Base-by-base conservation (phyloP, 352 stramenopile species). In the Globisporangium parvum region DNA sequence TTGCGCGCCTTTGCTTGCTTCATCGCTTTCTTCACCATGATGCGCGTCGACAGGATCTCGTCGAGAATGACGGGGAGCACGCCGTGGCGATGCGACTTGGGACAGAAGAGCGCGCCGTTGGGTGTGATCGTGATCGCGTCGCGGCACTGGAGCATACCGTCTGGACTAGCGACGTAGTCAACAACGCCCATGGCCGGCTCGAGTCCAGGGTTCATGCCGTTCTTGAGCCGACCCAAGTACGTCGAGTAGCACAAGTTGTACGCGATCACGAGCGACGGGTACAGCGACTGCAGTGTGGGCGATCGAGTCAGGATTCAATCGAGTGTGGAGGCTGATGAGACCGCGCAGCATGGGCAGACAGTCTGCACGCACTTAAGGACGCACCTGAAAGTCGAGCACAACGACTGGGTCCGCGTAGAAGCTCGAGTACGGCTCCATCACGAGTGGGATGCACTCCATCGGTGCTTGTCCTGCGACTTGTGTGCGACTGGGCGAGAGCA, bases 161-260 rank as follows among this genome's bases (percentile, higher is more conserved):
- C 63, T 12, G 67, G 41, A 24, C 65, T 77, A 0, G 78, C 71
- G 28, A 61, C 47, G 39, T 81, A 86, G 48, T 84, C 62, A 3
- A 85, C 54, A 1, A 93, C 85, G 3, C 85, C 85, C 47, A 95
- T 64, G 2, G 67, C 66, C 6, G 63, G 55, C 52, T 95, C 83
- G 8, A 95, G 47, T 23, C 90, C 76, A 12, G 76, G 61, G 24
- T 91, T 73, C 14, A 89, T 53, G 4, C 85, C 83, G 62, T 92
- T 79, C 10, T 85, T 75, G 14, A 99, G 66, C 46, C 96, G 95
- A 11, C 97, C 96, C 35, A 98, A 71, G 46, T 96, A 85, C 18
- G 91, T 99, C 33, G 94, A 98, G 70, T 98, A 99, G 71, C 97
- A 99, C 6, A 99, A 68, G 73, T 99, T 99, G 70, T 99, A 99